Conservation (phyloP, 2,329 filamentous ascomycete genomes). For the Trichoderma endophyticum region DNA sequence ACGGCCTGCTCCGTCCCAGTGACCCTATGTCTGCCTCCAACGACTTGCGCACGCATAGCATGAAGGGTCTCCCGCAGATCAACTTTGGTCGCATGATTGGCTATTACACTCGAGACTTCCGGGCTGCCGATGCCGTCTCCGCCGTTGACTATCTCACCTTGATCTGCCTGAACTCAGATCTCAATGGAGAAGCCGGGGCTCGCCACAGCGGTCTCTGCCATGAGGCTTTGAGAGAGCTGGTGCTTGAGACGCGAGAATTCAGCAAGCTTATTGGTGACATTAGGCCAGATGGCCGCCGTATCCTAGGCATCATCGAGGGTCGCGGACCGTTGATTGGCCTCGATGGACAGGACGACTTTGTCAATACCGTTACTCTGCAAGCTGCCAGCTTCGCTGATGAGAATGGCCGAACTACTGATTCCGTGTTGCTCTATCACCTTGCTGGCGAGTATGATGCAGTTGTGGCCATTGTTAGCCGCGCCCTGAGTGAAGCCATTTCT, state of each 20-base stretch:
- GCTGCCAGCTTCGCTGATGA: conserved; percentile 92
- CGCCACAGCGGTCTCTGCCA: conserved; percentile 82
- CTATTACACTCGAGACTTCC: conserved; percentile 94
- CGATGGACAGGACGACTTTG: conserved; percentile 75
- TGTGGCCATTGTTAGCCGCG: conserved; percentile 83
- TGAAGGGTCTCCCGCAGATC: conserved; percentile 71
- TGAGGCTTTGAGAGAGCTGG: conserved; percentile 87
- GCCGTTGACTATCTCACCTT: conserved; percentile 91
- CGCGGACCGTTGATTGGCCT: conserved; percentile 79
- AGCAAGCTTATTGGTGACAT: conserved; percentile 92
- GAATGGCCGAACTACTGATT: conserved; percentile 88
- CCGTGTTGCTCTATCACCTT: conserved; percentile 89
- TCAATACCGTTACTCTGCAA: conserved; percentile 88
- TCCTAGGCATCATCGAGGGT: conserved; percentile 83
- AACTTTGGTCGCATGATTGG: conserved; percentile 93
- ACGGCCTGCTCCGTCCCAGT: conserved; percentile 82
- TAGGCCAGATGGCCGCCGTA: conserved; percentile 76
- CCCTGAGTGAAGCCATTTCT: conserved; percentile 84
- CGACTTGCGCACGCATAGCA: conserved; percentile 65
- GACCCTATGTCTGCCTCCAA: conserved; percentile 73
- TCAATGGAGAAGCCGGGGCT: conserved; percentile 68
- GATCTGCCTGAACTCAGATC: conserved; percentile 86
- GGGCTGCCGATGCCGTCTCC: conserved; percentile 80
- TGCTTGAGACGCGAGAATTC: conserved; percentile 95
- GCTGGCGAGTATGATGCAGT: conserved; percentile 95